These are phyloP conservation scores for Didymella lethalis DNA, from an alignment of 2,329 filamentous ascomycete species.

Conservation along the genomic window DNA sequence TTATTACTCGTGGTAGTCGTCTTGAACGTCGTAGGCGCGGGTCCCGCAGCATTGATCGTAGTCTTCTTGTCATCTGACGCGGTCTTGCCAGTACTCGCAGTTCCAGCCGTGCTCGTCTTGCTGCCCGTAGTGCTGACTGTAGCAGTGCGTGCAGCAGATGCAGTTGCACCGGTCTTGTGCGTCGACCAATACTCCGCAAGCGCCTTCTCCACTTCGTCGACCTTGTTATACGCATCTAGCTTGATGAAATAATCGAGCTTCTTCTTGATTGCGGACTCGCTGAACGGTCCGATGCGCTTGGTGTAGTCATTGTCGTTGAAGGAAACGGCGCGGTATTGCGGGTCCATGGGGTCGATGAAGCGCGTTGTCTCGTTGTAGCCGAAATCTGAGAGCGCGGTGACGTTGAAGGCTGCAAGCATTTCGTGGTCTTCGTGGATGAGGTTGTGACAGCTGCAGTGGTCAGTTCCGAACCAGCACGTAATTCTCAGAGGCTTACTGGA, in stretches of 20 bases:
- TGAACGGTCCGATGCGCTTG: neutral
- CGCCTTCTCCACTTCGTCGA: constrained; percentile 31
- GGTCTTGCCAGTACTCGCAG: neutral
- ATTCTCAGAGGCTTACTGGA: constrained; percentile 38
- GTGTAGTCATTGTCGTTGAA: constrained; percentile 26
- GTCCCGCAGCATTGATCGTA: neutral
- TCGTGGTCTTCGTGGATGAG: constrained; percentile 56
- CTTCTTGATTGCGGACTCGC: constrained; percentile 27
- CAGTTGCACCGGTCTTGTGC: neutral
- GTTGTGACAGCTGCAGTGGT: constrained; percentile 49
- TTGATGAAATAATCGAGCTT: constrained; percentile 34
- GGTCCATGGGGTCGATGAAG: constrained; percentile 45
- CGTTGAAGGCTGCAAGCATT: constrained; percentile 57
- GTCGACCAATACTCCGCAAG: constrained; percentile 39
- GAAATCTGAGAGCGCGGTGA: constrained; percentile 44
- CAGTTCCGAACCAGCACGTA: neutral
- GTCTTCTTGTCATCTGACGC: neutral
- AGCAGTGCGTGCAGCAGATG: neutral
- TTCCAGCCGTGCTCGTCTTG: neutral
- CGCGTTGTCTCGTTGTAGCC: constrained; percentile 46
- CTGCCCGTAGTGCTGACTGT: neutral
- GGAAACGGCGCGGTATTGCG: constrained; percentile 31
- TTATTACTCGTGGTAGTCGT: neutral
- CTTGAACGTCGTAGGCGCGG: constrained; percentile 2
- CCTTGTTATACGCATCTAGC: constrained; percentile 41